Evolutionary conservation across 768 basidiomycete genomes (phyloP), one percentile per base, ranked within the genome.

Genomic region (Suillus placidus): DNA sequence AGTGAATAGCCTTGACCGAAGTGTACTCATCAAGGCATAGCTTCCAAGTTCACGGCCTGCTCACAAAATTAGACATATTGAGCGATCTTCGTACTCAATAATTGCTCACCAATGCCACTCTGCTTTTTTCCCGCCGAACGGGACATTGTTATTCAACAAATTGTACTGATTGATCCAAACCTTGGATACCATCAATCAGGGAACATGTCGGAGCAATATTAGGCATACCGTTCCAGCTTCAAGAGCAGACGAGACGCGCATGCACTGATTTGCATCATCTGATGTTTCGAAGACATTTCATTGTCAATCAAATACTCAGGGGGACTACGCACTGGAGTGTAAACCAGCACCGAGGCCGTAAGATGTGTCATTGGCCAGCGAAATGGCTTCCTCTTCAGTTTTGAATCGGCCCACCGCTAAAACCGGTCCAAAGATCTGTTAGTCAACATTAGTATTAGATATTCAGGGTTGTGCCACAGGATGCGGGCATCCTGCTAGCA

Each of bases 61-160:
- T 55, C 23, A n/a, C 35, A 51, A 68, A 66, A 55, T 71, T 23
- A 45, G 23, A 64, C 32, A 37, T 23, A 13, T 66, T n/a, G 61
- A 49, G 23, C 26, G 45, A n/a, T 20, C 16, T 60, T 47, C 14
- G 47, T 16, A 20, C 47, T 52, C 55, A 32, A 9, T 61, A 70
- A 51, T 64, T 26, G 78, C 84, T 65, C 70, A 91, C 92, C 90
- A 72, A 93, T 88, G 61, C 95, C 95, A 51, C 91, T 93, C 75
- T 93, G 91, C 79, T n/a, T 96, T 97, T 82, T 92, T 97, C 30
- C 96, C 97, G 43, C 97, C 96, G 72, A 98, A 98, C 1, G 97
- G 97, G 54, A 95, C 90, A 66, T 96, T 94, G 76, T 93, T 93
- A 78, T 87, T 85, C 64, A 97, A 76, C 14, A 91, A 49, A 72